Evolutionary conservation across 495 filamentous ascomycete species (phyloP).

Genomic region (Sordaria brevicollis): DNA sequence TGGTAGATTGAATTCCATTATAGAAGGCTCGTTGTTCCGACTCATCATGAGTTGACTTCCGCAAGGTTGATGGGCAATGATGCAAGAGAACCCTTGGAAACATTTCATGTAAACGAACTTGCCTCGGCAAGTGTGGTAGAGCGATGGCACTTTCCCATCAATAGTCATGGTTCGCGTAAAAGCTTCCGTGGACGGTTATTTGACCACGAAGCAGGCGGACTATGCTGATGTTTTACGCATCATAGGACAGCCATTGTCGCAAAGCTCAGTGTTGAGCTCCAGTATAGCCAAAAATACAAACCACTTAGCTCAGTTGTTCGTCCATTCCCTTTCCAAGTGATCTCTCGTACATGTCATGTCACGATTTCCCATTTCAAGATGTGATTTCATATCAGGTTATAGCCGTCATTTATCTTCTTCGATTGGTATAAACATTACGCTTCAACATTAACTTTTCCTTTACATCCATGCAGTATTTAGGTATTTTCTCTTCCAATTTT

Average conservation of each 20-base stretch:
- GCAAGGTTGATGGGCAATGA: slow-evolving; percentile 47
- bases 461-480: neutral
- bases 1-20: slow-evolving; percentile 44
- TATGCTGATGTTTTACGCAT: neutral
- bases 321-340: neutral
- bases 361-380: neutral
- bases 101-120: slow-evolving; percentile 3
- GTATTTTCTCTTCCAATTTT: neutral
- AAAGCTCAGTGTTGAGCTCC: neutral
- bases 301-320: neutral
- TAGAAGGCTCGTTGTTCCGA: slow-evolving; percentile 56
- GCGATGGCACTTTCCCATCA: neutral
- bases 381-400: neutral
- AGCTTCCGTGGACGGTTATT: neutral
- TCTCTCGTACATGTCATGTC: neutral
- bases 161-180: neutral
- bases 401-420: neutral
- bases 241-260: neutral
- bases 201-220: neutral
- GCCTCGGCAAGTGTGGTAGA: neutral
- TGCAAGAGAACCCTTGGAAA: slow-evolving; percentile 62
- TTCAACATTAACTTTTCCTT: neutral
- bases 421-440: neutral
- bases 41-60: slow-evolving; percentile 26
- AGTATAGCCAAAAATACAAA: neutral